Conservation (phyloP, 306 rosid genomes). For the Cicer yamashitae region DNA sequence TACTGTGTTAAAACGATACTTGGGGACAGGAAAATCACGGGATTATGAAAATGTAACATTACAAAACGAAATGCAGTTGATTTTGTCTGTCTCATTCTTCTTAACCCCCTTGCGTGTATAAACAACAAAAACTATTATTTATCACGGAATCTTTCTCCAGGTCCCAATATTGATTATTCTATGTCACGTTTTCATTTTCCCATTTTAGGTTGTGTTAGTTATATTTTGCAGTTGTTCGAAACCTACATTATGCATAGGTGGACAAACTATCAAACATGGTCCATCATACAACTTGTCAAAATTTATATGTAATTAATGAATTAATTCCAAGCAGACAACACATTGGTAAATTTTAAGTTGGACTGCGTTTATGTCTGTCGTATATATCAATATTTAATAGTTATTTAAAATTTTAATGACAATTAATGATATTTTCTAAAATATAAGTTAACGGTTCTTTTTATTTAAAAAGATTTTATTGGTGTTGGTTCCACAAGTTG, state of each 20-base stretch:
- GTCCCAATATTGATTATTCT: slow-evolving; percentile 10
- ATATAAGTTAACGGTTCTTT: too few species aligned
- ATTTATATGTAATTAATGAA: too few species aligned
- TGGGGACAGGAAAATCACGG: slow-evolving; percentile 57
- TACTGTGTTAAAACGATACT: slow-evolving; percentile 48
- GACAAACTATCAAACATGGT: too few species aligned
- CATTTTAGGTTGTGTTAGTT: neutral
- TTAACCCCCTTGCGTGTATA: slow-evolving; percentile 9
- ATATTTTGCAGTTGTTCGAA: slow-evolving; percentile 2
- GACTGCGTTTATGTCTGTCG: too few species aligned
- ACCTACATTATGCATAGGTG: neutral
- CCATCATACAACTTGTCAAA: too few species aligned
- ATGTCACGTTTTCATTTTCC: slow-evolving; percentile 20
- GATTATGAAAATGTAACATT: slow-evolving; percentile 49
- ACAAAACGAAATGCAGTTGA: slow-evolving; percentile 44
- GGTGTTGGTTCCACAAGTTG: too few species aligned
- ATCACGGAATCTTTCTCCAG: slow-evolving; percentile 35
- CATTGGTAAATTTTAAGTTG: too few species aligned
- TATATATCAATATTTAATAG: too few species aligned
- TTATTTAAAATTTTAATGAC: too few species aligned
- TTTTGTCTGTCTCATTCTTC: slow-evolving; percentile 48
- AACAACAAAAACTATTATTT: slow-evolving; percentile 33
- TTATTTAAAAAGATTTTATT: too few species aligned
- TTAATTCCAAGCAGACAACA: too few species aligned
- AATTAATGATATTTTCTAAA: too few species aligned